A percentile compares a stretch with the other conserved stretches of the same genome.
These are phyloP conservation scores for Xylariaceae sp. DNA, from an alignment of 2,329 filamentous ascomycete genomes.

Conservation along the genomic window DNA sequence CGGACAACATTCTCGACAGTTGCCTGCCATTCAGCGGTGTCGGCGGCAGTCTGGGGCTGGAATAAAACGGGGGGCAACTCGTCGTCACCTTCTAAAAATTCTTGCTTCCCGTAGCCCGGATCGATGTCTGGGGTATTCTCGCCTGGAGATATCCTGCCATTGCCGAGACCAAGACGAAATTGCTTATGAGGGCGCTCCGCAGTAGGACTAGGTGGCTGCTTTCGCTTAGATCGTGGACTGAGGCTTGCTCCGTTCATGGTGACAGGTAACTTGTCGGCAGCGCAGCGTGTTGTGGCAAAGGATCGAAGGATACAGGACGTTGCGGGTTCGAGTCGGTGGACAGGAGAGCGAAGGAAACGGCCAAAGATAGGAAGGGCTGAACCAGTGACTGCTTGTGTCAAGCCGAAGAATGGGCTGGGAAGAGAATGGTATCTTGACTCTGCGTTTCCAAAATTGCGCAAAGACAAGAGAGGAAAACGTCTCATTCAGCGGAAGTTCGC, in stretches of 20 bases:
- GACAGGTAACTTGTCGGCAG: slow-evolving; percentile 7
- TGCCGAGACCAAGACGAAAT: slow-evolving; percentile 31
- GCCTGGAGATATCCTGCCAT: slow-evolving; percentile 45
- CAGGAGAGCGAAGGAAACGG: too few species aligned
- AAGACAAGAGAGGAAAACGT: not conserved
- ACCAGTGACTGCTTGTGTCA: not conserved
- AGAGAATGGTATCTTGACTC: not conserved
- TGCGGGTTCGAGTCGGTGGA: too few species aligned
- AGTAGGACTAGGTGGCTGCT: slow-evolving; percentile 39
- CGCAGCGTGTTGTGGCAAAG: slow-evolving; percentile 1
- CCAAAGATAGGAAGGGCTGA: too few species aligned
- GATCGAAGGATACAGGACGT: not conserved
- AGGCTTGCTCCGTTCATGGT: slow-evolving; percentile 41
- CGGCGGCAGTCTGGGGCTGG: slow-evolving; percentile 33
- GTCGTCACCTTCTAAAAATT: slow-evolving; percentile 29
- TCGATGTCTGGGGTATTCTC: slow-evolving; percentile 44
- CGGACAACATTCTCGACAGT: slow-evolving; percentile 92
- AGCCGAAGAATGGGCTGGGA: not conserved
- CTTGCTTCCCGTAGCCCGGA: slow-evolving; percentile 29
- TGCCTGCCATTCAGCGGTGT: slow-evolving; percentile 87
- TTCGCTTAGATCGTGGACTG: slow-evolving; percentile 46
- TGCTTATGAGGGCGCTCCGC: slow-evolving; percentile 39
- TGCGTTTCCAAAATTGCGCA: slow-evolving; percentile 5
- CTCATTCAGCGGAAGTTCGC: too few species aligned
- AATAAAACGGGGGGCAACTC: slow-evolving; percentile 37